These are phyloP conservation scores for Pseudocercospora eumusae DNA, from an alignment of 2,329 filamentous ascomycete genomes.

Conservation along the genomic window DNA sequence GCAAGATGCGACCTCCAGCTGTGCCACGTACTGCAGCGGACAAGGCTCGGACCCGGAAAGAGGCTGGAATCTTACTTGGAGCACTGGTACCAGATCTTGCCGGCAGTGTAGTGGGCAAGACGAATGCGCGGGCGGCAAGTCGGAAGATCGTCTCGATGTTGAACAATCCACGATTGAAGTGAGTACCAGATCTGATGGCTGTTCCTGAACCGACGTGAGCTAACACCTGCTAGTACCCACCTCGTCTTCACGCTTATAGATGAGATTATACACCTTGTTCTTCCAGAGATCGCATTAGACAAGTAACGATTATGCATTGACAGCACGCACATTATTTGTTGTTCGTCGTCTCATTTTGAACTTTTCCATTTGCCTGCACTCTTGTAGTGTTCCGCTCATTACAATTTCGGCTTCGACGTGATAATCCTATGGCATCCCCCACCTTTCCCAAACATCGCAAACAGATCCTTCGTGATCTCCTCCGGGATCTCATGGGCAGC, in stretches of 20 bases:
- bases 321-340: background rate
- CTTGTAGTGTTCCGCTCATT: background rate
- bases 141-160: conserved; percentile 85
- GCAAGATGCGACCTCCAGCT: conserved; percentile 53
- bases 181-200: conserved; percentile 45
- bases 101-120: conserved; percentile 86
- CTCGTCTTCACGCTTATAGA: conserved; percentile 54
- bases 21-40: conserved; percentile 67
- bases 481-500: conserved; percentile 50
- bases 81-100: conserved; percentile 89
- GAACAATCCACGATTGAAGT: conserved; percentile 91
- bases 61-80: conserved; percentile 85
- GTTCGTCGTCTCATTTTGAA: background rate
- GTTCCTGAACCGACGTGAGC: conserved; percentile 6
- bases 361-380: background rate
- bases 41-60: conserved; percentile 76
- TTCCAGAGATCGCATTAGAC: conserved; percentile 38
- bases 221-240: conserved; percentile 48
- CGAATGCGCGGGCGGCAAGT: conserved; percentile 88
- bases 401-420: conserved; percentile 22
- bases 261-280: conserved; percentile 50
- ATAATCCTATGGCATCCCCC: conserved; percentile 26
- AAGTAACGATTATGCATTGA: conserved; percentile 15
- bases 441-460: conserved; percentile 28
- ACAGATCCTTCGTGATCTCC: conserved; percentile 26